Evolutionary conservation across 2,329 filamentous ascomycete species (phyloP).

Genomic region (Colletotrichum coccodes): DNA sequence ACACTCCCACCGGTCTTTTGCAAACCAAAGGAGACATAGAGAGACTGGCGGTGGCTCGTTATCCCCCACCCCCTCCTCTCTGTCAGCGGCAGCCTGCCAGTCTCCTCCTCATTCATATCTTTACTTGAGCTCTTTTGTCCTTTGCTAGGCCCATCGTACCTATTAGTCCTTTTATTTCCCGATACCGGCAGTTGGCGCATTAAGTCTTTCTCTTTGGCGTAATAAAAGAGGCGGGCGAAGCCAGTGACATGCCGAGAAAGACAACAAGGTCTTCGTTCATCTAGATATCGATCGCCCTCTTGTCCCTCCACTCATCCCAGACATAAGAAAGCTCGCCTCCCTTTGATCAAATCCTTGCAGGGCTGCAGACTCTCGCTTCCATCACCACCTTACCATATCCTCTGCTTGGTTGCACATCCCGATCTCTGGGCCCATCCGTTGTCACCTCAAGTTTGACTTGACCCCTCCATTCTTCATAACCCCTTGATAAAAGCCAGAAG

Average conservation of each 20-base stretch:
- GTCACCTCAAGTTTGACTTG: background rate
- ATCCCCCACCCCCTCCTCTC: slow-evolving; percentile 14
- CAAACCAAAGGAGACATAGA: background rate
- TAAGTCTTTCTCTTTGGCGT: slow-evolving; percentile 7
- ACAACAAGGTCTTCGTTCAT: background rate
- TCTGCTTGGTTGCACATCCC: slow-evolving; percentile 16
- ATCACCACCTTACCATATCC: slow-evolving; percentile 2
- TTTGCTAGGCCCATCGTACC: slow-evolving; percentile 10
- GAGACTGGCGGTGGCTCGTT: background rate
- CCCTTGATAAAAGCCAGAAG: background rate
- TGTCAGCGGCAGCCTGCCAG: slow-evolving; percentile 2
- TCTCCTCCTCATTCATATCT: slow-evolving; percentile 19
- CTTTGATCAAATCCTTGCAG: slow-evolving; percentile 19
- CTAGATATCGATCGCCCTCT: background rate
- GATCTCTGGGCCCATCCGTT: slow-evolving; percentile 7
- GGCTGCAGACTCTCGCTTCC: slow-evolving; percentile 15
- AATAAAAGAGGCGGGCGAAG: background rate
- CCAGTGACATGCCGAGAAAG: background rate
- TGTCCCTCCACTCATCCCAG: slow-evolving; percentile 5
- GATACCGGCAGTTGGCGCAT: slow-evolving; percentile 30
- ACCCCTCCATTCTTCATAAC: background rate
- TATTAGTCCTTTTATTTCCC: slow-evolving; percentile 31
- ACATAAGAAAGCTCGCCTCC: slow-evolving; percentile 25
- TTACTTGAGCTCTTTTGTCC: slow-evolving; percentile 13
- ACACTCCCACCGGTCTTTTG: background rate